Evolutionary conservation across 2,329 filamentous ascomycete genomes (phyloP).

Genomic region (Trichoderma guizhouense): DNA sequence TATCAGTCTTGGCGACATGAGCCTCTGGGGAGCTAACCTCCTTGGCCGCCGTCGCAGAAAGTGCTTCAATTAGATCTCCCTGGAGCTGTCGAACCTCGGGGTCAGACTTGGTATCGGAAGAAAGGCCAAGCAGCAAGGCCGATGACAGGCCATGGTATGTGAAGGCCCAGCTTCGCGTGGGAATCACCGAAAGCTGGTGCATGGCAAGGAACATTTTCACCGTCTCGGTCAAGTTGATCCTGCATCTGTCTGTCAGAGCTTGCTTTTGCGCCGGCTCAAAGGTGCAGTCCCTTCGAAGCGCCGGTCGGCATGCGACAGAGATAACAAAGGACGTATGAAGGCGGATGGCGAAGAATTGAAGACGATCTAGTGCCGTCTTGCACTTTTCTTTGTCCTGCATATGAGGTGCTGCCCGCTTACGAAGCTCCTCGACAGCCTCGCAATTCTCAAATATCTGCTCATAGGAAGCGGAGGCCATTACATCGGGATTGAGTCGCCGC

Average conservation of each 20-base stretch:
- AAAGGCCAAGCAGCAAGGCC: constrained; percentile 59
- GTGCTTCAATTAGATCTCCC: constrained; percentile 59
- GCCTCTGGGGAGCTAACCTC: constrained; percentile 53
- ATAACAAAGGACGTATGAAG: constrained; percentile 64
- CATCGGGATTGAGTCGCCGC: constrained; percentile 54
- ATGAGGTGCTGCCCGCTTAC: constrained; percentile 46
- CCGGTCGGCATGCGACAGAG: constrained; percentile 62
- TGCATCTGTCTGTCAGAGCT: constrained; percentile 56
- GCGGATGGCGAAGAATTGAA: constrained; percentile 63
- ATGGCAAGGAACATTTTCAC: constrained; percentile 67
- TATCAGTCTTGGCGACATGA: constrained; percentile 53
- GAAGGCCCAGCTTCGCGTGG: constrained; percentile 65
- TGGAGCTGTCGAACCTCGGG: constrained; percentile 62
- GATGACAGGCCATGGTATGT: constrained; percentile 66
- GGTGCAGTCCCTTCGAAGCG: constrained; percentile 53
- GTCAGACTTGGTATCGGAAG: constrained; percentile 61
- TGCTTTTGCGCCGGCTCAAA: constrained; percentile 52
- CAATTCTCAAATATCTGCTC: constrained; percentile 57
- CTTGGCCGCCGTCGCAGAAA: constrained; percentile 62
- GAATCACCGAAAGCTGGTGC: constrained; percentile 65
- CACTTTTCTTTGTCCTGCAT: constrained; percentile 60
- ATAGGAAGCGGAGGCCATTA: constrained; percentile 47
- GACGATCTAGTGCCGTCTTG: constrained; percentile 59
- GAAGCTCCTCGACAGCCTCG: constrained; percentile 51
- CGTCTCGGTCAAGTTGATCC: constrained; percentile 60